Evolutionary conservation across 2,329 filamentous ascomycete genomes (phyloP), one percentile per base, ranked within the genome.

Genomic region (Incumbomyces delicatus): DNA sequence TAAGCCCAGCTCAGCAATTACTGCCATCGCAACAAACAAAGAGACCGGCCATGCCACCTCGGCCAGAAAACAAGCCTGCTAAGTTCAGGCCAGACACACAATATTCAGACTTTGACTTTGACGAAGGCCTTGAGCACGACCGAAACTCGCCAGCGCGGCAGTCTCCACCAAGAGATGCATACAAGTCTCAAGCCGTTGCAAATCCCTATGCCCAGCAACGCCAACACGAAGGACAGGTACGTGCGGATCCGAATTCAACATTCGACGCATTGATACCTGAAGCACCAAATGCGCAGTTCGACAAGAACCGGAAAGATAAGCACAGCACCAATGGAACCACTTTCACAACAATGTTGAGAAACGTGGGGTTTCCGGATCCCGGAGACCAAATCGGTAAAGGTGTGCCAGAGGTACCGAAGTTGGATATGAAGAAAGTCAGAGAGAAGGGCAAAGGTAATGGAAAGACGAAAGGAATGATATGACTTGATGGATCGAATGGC

Each of bases 341-440:
- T 2, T 57, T 57, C 39, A 57, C 55, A 1, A 52, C 53, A 20
- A 54, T 57, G 55, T 43, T 57, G 46, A 50, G 51, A 22, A 52
- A 51, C 17, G 50, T 51, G 16, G 52, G 52, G 14, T 56, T 56
- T n/a, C 55, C 55, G 10, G 55, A 57, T 40, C 44, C 52, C 2
- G 46, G 38, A 14, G 47, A 53, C 18, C 43, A 51, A 14, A 32
- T 42, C 37, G 43, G 44, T 5, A 47, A 46, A 44, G 50, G 50
- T 44, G 54, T 53, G 43, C 53, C 53, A 27, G 51, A 44, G 48
- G 48, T 53, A 33, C 53, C 54, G 5, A 46, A 53, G 40, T 6
- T 32, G 38, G 48, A 37, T 52, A 57, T 48, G 40, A 43, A 11
- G 12, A 45, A 45, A 34, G 42, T 45, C 13, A 14, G 14, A 11